phyloP scores from a whole-genome alignment of 2,329 filamentous ascomycete genomes.

The Claviceps fusiformis region DNA sequence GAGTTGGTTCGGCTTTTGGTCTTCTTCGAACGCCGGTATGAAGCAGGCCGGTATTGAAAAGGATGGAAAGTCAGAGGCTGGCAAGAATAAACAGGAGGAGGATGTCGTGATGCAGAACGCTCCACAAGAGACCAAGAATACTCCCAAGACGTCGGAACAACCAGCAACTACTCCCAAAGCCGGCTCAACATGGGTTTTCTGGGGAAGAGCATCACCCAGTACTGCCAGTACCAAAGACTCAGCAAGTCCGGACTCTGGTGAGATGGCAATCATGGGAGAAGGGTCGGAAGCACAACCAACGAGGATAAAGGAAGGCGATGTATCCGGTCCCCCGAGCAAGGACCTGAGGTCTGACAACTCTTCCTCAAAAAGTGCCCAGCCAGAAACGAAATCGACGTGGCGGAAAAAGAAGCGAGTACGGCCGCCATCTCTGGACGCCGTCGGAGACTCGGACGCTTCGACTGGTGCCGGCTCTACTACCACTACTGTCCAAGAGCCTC shows the following conservation, averaged over 20 bases:
- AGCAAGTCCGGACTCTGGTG: conserved; percentile 27
- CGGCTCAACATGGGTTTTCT: conserved; percentile 68
- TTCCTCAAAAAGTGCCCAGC: conserved; percentile 18
- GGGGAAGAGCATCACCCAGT: conserved; percentile 47
- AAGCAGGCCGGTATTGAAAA: conserved; percentile 1
- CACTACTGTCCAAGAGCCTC: conserved; percentile 1
- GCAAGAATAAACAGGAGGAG: conserved; percentile 15
- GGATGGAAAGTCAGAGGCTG: neutral
- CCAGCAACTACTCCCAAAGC: conserved; percentile 28
- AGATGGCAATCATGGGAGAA: conserved; percentile 44
- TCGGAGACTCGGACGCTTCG: conserved; percentile 23
- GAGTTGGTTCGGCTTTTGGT: conserved; percentile 30
- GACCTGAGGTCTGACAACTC: conserved; percentile 14
- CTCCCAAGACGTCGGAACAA: conserved; percentile 12
- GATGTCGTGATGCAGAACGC: conserved; percentile 32
- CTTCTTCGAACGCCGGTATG: conserved; percentile 8
- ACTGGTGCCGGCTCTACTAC: conserved; percentile 8
- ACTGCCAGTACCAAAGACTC: conserved; percentile 16
- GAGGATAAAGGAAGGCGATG: conserved; percentile 29
- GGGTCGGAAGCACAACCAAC: conserved; percentile 41
- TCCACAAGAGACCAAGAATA: conserved; percentile 16
- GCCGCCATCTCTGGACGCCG: conserved; percentile 31
- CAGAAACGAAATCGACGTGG: conserved; percentile 19
- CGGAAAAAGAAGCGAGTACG: conserved; percentile 31
- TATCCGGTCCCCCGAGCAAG: conserved; percentile 24